These are phyloP conservation scores for Solanum arcanum DNA, from an alignment of 257 asterid genomes.

Conservation along the genomic window DNA sequence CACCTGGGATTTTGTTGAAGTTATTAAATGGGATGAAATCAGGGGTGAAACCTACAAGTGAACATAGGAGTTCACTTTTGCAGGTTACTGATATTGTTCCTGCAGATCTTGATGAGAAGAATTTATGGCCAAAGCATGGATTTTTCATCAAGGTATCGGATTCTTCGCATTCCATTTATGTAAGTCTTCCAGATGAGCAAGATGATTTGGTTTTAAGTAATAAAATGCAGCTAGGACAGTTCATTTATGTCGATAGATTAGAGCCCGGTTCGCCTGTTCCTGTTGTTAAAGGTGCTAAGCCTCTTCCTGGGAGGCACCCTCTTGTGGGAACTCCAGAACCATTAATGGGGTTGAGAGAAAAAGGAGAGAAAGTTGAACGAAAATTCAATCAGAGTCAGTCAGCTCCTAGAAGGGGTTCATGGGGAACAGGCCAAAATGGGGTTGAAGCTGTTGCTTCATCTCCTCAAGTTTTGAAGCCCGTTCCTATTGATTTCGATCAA, in stretches of 20 bases:
- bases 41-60: constrained; percentile 74
- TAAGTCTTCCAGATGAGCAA: constrained; percentile 69
- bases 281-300: constrained; percentile 56
- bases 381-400: constrained; percentile 19
- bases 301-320: constrained; percentile 82
- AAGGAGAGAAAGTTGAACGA: constrained; percentile 37
- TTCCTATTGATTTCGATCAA: constrained; percentile 81
- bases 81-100: constrained; percentile 92
- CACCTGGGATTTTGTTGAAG: constrained; percentile 79
- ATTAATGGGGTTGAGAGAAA: constrained; percentile 60
- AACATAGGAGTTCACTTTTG: constrained; percentile 67
- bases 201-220: constrained; percentile 88
- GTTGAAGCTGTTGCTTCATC: constrained; percentile 18
- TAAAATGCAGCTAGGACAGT: constrained; percentile 83
- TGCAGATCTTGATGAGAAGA: constrained; percentile 85
- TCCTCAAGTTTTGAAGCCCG: constrained; percentile 57
- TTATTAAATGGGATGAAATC: constrained; percentile 61
- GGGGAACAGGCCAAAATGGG: constrained; percentile 46
- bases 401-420: constrained; percentile 68
- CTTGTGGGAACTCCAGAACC: constrained; percentile 87
- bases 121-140: constrained; percentile 67
- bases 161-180: constrained; percentile 81
- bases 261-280: constrained; percentile 96
- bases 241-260: constrained; percentile 61
- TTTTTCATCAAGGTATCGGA: constrained; percentile 78